Evolutionary conservation across 78 protist species (phyloP), one percentile per base, ranked within the genome.

Genomic region (Isochrysis galbana): DNA sequence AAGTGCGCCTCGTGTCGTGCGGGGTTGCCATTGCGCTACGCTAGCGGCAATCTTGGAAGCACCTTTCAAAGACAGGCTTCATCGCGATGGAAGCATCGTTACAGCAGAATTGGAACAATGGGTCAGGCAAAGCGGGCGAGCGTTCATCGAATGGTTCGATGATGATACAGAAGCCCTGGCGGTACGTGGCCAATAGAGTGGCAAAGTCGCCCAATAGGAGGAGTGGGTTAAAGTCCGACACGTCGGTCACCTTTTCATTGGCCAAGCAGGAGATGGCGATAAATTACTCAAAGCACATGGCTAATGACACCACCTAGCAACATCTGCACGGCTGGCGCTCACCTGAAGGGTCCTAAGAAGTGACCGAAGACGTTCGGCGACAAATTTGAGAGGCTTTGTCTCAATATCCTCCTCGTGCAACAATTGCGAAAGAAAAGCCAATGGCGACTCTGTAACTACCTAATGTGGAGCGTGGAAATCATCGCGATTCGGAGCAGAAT

Each of bases 81-180:
- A 99, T 94, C 45, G 99, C 99, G 2, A 98, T 61, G 1, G 98
- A 95, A 0, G 99, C 98, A 47, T 98, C 99, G 36, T 97, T 92
- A 95, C 99, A 98, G 80, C 95, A 36, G 21, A 94, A 61, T 67
- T 89, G 92, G 55, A 97, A 91, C 21, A 96, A 89, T 14, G 96
- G 97, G 39, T 96, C 97, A 48, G 39, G 46, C 17, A 84, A 41
- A 0, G 96, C 80, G 23, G 94, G 94, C 42, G 89, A 19, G 36
- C 95, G 87, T 54, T 94, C 96, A 47, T 94, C 97, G 38, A 32
- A 94, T 4, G 99, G 99, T 87, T 98, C 99, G 47, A 96, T 94
- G 78, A 98, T 93, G 51, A 98, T 90, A 54, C 74, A 61, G 48
- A 86, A 39, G 51, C 92, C 97, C 25, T 94, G 7, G 1, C 86